Conservation (phyloP, 2,329 filamentous ascomycete genomes). For the Emergomyces pasteurianus region DNA sequence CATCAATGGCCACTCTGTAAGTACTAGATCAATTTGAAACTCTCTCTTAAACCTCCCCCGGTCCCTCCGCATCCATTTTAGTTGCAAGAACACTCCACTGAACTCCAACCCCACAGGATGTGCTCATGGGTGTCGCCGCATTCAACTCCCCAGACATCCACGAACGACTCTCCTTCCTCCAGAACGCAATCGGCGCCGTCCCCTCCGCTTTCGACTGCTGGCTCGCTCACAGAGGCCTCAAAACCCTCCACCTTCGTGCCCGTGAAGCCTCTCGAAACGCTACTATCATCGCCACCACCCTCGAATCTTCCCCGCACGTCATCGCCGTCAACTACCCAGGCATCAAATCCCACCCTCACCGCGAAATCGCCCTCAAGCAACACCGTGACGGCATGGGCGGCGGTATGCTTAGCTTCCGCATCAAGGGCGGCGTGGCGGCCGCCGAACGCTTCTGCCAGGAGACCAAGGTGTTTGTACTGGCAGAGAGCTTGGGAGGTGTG, state of each 20-base stretch:
- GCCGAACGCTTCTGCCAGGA: constrained; percentile 86
- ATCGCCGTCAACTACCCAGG: constrained; percentile 93
- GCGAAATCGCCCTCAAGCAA: constrained; percentile 73
- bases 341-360: constrained; percentile 74
- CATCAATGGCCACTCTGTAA: constrained; percentile 79
- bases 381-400: constrained; percentile 91
- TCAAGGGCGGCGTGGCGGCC: constrained; percentile 71
- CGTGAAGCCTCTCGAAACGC: constrained; percentile 77
- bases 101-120: constrained; percentile 47
- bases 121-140: constrained; percentile 93
- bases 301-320: constrained; percentile 71
- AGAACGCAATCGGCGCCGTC: constrained; percentile 94
- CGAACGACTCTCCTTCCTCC: constrained; percentile 71
- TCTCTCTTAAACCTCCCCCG: no score
- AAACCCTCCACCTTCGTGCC: constrained; percentile 88
- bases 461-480: constrained; percentile 83
- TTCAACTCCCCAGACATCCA: constrained; percentile 79
- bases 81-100: not conserved
- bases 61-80: no score
- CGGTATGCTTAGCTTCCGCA: constrained; percentile 94
- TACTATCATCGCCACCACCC: constrained; percentile 58
- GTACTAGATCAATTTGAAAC: constrained; percentile 7
- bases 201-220: constrained; percentile 94
- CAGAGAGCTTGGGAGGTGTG: constrained; percentile 83
- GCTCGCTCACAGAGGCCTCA: constrained; percentile 92